Evolutionary conservation across 345 rosid species (phyloP), one percentile per base, ranked within the genome.

Genomic region (Balakata baccata): DNA sequence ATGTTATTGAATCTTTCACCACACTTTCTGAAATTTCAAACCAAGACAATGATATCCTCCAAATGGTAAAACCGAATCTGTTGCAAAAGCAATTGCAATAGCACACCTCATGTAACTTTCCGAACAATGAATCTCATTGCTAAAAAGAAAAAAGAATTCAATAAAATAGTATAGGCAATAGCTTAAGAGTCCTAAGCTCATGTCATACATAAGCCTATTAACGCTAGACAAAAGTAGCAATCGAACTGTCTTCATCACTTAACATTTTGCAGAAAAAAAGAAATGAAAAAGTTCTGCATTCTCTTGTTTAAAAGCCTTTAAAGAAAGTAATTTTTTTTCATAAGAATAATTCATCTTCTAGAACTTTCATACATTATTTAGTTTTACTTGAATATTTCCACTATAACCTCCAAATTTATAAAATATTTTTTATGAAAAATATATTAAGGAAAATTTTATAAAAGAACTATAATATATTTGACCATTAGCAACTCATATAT

Each of bases 51-150:
- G 88, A 75, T 70, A 86, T 77, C 80, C 77, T 78, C 76, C 72
- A 83, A 53, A 84, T 81, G 64, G 81, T 74, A 84, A 84, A 82
- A 66, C 87, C 84, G 25, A 81, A 86, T 78, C 97, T 94, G 88
- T 77, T 74, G 34, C 78, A 78, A 77, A 84, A 20, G 49, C 29
- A n/a, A 80, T 49, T 74, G 51, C 39, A 25, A 60, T 73, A 75
- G 45, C 9, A 22, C 34, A 66, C 29, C 12, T 47, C 62, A 57
- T 38, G 20, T 46, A 34, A 52, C 60, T 61, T 66, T 62, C 13
- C 38, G 46, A 47, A 74, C 20, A 54, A 62, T 16, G 6, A 45
- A 11, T 11, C 14, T 67, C 13, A 57, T 16, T 18, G 6, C 16
- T 23, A 0, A 29, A 37, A 51, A 47, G 46, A 61, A 57, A 1